phyloP scores from a whole-genome alignment of 2,329 filamentous ascomycete genomes.

The Fusarium solani-melongenae region DNA sequence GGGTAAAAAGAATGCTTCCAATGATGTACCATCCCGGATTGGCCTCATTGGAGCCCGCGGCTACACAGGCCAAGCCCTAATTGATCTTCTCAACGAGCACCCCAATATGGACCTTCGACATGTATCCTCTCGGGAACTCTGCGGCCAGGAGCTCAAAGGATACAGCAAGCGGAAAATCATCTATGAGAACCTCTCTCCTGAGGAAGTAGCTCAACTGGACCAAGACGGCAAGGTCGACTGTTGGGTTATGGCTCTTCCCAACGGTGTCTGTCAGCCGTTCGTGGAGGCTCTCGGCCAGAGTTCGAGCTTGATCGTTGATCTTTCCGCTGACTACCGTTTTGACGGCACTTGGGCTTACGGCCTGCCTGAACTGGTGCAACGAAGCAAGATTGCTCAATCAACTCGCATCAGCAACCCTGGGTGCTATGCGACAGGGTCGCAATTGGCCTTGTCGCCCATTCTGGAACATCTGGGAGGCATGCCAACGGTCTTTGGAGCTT shows the following conservation, averaged over 20 bases:
- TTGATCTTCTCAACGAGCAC: constrained; percentile 87
- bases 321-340: constrained; percentile 97
- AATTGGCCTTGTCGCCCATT: constrained; percentile 87
- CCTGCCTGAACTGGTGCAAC: constrained; percentile 79
- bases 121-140: constrained; percentile 93
- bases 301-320: constrained; percentile 85
- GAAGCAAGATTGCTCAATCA: constrained; percentile 79
- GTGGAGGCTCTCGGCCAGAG: constrained; percentile 79
- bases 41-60: constrained; percentile 92
- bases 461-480: constrained; percentile 80
- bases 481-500: constrained; percentile 89
- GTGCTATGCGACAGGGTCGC: constrained; percentile 93
- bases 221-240: constrained; percentile 88
- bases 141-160: constrained; percentile 85
- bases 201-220: constrained; percentile 88
- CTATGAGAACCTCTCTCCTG: constrained; percentile 89
- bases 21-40: constrained; percentile 80
- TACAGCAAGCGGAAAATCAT: constrained; percentile 92
- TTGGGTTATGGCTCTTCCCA: constrained; percentile 98
- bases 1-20: constrained; percentile 88
- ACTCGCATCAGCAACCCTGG: constrained; percentile 92
- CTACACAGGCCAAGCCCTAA: constrained; percentile 92
- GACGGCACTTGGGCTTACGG: constrained; percentile 53
- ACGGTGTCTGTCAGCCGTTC: constrained; percentile 93
- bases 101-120: constrained; percentile 90